Percentiles rank a stretch among this genome's conserved stretches.
These are phyloP conservation scores for Metschnikowia arizonensis DNA, from an alignment of 805 yeast species.

Conservation along the genomic window DNA sequence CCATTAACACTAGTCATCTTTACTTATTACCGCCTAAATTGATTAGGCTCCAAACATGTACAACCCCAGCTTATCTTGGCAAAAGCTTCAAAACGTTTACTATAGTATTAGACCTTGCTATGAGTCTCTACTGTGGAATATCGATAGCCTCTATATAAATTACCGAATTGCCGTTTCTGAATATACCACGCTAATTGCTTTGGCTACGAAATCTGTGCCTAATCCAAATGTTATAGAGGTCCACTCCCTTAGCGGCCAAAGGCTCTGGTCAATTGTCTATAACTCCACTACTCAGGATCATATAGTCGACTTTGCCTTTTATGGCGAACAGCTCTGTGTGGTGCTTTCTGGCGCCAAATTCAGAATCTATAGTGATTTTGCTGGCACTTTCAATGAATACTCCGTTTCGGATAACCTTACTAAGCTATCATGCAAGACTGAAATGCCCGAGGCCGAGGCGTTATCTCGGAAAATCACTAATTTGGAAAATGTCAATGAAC, in stretches of 20 bases:
- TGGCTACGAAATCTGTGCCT: conserved; percentile 35
- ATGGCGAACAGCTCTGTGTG: conserved; percentile 52
- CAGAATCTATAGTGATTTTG: conserved; percentile 60
- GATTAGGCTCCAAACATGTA: too few species aligned
- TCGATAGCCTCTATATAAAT: conserved; percentile 34
- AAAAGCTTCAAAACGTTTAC: conserved; percentile 64
- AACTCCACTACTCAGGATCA: conserved; percentile 47
- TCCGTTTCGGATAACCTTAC: conserved; percentile 18
- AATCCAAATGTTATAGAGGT: conserved; percentile 37
- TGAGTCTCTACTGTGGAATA: conserved; percentile 47
- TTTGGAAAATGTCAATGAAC: conserved; percentile 30
- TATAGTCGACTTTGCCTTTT: conserved; percentile 50
- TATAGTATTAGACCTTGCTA: conserved; percentile 61
- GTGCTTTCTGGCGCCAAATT: conserved; percentile 49
- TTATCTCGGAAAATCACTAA: conserved; percentile 24
- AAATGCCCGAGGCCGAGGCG: neutral
- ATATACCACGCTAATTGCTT: conserved; percentile 53
- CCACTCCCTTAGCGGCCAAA: conserved; percentile 33
- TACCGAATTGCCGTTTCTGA: conserved; percentile 48
- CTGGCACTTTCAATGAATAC: conserved; percentile 61
- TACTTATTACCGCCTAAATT: too few species aligned
- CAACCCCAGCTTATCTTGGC: conserved; percentile 64
- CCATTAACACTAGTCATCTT: neutral
- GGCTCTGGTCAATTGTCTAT: conserved; percentile 33
- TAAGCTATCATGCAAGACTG: neutral